These are phyloP conservation scores for Monosporascus ibericus DNA, from an alignment of 2,329 filamentous ascomycete species.

Conservation along the genomic window DNA sequence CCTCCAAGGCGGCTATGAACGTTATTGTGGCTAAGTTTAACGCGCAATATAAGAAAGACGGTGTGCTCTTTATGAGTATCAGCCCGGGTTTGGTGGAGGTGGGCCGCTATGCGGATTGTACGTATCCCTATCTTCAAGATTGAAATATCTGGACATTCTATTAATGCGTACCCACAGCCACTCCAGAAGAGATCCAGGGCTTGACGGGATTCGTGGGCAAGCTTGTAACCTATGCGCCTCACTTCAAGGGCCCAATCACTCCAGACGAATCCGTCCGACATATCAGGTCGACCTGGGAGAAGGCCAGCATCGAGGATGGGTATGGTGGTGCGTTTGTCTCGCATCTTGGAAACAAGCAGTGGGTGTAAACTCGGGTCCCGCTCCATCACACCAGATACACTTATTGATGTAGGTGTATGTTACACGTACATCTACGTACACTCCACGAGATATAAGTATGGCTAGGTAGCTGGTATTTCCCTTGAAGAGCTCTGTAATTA, in stretches of 20 bases:
- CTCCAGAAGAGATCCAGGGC: constrained; percentile 1
- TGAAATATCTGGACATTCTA: not conserved
- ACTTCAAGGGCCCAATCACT: constrained; percentile 15
- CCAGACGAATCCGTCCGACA: constrained; percentile 10
- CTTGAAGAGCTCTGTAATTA: too few relatives aligned
- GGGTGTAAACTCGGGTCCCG: constrained; percentile 26
- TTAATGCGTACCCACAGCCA: constrained; percentile 1
- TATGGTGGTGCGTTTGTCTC: constrained; percentile 39
- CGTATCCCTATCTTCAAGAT: constrained; percentile 15
- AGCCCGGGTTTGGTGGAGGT: constrained; percentile 45
- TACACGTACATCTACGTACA: not conserved
- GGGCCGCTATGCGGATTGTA: not conserved
- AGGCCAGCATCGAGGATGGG: constrained; percentile 17
- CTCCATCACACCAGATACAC: not conserved
- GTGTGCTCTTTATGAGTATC: constrained; percentile 45
- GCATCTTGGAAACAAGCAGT: constrained; percentile 40
- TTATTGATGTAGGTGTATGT: not conserved
- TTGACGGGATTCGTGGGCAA: constrained; percentile 6
- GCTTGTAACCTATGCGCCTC: constrained; percentile 17
- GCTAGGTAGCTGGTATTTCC: too few relatives aligned
- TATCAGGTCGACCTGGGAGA: constrained; percentile 13
- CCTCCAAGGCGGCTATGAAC: constrained; percentile 34
- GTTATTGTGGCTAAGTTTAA: constrained; percentile 45
- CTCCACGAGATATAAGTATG: too few relatives aligned
- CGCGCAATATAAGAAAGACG: constrained; percentile 41